Conservation (phyloP, 2,329 filamentous ascomycete species). For the Aspergillus pseudotamarii region DNA sequence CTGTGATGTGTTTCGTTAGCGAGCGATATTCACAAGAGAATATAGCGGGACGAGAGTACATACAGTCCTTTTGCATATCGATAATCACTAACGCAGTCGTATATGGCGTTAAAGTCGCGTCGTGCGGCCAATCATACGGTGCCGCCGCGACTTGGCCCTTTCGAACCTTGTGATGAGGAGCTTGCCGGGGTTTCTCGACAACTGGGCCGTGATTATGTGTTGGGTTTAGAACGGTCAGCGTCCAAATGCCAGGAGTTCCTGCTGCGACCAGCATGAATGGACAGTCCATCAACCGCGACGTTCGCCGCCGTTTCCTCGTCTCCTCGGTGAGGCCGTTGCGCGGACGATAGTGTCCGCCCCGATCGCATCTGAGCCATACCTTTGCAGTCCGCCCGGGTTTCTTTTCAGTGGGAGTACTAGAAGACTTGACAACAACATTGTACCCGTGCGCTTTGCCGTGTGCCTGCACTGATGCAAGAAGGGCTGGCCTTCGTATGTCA, state of each 20-base stretch:
- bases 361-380: constrained; percentile 49
- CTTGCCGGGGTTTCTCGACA: constrained; percentile 44
- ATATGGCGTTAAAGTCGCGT: constrained; percentile 47
- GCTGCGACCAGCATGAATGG: constrained; percentile 49
- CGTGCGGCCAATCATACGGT: constrained; percentile 52
- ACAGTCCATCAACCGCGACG: constrained; percentile 48
- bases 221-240: constrained; percentile 44
- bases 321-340: constrained; percentile 50
- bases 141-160: constrained; percentile 46
- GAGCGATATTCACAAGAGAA: neutral
- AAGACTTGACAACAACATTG: constrained; percentile 51
- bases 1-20: constrained; percentile 27
- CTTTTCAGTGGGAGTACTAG: constrained; percentile 48
- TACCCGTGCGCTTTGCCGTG: constrained; percentile 48
- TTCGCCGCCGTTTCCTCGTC: constrained; percentile 47
- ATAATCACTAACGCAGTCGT: constrained; percentile 51
- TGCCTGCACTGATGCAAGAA: constrained; percentile 44
- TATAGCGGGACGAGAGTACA: constrained; percentile 17
- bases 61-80: constrained; percentile 54
- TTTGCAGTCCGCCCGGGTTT: constrained; percentile 49
- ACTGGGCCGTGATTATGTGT: constrained; percentile 48
- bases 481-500: constrained; percentile 30
- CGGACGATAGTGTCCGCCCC: constrained; percentile 48
- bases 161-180: constrained; percentile 45
- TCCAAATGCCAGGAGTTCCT: constrained; percentile 48